Percentiles rank a stretch among this genome's conserved stretches.
Evolutionary conservation across 2,329 filamentous ascomycete genomes (phyloP).

Genomic region (Nannizzia gypsea): DNA sequence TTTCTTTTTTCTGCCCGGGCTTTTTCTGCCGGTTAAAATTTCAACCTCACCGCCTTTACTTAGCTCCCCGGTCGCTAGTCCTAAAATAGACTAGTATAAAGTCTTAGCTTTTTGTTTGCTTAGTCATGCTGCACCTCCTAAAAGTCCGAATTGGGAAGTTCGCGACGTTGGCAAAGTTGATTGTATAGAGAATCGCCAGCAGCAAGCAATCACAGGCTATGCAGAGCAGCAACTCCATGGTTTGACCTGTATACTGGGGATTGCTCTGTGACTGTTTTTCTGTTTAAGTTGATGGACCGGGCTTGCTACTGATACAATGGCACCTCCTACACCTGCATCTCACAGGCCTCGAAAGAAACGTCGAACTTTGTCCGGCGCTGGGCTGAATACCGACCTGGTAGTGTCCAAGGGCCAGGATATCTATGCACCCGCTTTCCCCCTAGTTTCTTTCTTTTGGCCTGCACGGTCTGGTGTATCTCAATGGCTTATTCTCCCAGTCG

Average conservation of each 20-base stretch:
- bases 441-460: conserved; percentile 91
- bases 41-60: conserved; percentile 21
- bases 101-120: neutral
- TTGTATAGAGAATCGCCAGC: neutral
- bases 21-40: conserved; percentile 1
- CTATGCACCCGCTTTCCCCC: conserved; percentile 63
- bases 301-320: neutral
- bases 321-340: conserved; percentile 19
- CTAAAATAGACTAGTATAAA: neutral
- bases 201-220: neutral
- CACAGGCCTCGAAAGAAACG: conserved; percentile 38
- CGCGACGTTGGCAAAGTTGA: neutral
- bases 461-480: conserved; percentile 68
- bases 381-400: conserved; percentile 31
- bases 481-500: conserved; percentile 82
- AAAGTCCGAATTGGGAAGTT: neutral
- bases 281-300: neutral
- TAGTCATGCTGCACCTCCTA: neutral
- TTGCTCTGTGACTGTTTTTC: neutral
- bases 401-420: conserved; percentile 25
- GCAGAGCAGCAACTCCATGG: neutral
- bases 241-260: neutral
- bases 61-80: neutral
- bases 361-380: conserved; percentile 23
- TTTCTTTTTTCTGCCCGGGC: conserved; percentile 17